Evolutionary conservation across 257 asterid species (phyloP), one percentile per base, ranked within the genome.

Genomic region (Ballota nigra): DNA sequence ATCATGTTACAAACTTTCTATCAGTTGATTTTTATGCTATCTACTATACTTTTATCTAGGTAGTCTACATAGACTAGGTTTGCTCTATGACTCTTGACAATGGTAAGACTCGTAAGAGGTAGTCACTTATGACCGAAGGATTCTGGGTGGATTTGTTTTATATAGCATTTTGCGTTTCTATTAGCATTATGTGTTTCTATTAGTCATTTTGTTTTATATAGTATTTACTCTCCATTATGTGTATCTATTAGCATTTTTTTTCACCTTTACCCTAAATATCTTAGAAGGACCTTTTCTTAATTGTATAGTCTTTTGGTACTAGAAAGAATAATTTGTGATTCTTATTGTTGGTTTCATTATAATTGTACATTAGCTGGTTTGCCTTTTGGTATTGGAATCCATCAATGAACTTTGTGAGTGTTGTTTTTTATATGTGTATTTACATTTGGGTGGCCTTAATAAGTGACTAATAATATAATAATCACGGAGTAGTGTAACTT

Each of bases 141-240:
- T 47, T 64, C 29, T 45, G 57, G 45, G 58, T 24, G 49, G 18
- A 20, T 60, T 77, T 26, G 36, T 63, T 49, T 65, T 40, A 36
- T 34, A 8, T 11, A 19, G 71, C 8, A 36, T 8, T 36, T 36
- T 43, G 18, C 1, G 52, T 15, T n/a, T 43, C 18, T 3, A 49
- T 53, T 38, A n/a, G 11, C 8, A 26, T 43, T 38, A 43, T 43
- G 18, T 4, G 52, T 15, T n/a, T 43, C 18, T 3, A 49, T 53
- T 38, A n/a, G 11, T n/a, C 38, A 29, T 45, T 60, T 77, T 26
- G 36, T 63, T 49, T 65, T 40, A 36, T 34, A 8, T 11, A 19
- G 71, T 36, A 36, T 8, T 36, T 36, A 2, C 43, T 36, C 43
- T 36, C 43, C 43, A 36, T 36, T 43, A 43, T 43, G 18, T 4